phyloP scores from a whole-genome alignment of 2,329 filamentous ascomycete species.

The Keithomyces neogunnii region DNA sequence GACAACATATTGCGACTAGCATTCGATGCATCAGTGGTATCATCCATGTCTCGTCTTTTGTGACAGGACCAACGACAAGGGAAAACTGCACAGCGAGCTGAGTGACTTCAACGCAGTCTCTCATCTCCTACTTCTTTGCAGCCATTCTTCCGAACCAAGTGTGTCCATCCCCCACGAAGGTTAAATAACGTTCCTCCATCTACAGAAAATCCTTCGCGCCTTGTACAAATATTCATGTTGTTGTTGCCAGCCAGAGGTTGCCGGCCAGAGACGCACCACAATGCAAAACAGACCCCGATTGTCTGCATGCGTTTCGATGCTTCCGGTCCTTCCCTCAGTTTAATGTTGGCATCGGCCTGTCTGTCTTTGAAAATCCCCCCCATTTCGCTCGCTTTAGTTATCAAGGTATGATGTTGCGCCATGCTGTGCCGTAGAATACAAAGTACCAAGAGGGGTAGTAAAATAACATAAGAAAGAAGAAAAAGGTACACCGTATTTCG shows the following conservation, averaged over 20 bases:
- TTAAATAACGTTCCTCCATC: neutral
- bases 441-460: neutral
- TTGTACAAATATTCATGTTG: neutral
- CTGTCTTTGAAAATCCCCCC: constrained; percentile 6
- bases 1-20: constrained; percentile 20
- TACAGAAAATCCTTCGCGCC: neutral
- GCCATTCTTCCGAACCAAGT: neutral
- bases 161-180: neutral
- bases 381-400: constrained; percentile 5
- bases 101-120: neutral
- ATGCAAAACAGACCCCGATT: neutral
- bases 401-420: neutral
- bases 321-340: neutral
- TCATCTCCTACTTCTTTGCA: neutral
- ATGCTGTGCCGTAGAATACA: constrained; percentile 5
- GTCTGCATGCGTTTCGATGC: neutral
- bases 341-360: neutral
- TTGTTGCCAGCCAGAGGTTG: neutral
- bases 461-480: neutral
- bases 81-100: constrained; percentile 5
- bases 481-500: neutral
- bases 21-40: constrained; percentile 32
- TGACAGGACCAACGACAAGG: constrained; percentile 18
- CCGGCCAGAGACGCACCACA: neutral
- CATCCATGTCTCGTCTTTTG: constrained; percentile 27